Evolutionary conservation across 192 early-diverging fungal species (phyloP), one percentile per base, ranked within the genome.

Genomic region (Coemansia sp.): DNA sequence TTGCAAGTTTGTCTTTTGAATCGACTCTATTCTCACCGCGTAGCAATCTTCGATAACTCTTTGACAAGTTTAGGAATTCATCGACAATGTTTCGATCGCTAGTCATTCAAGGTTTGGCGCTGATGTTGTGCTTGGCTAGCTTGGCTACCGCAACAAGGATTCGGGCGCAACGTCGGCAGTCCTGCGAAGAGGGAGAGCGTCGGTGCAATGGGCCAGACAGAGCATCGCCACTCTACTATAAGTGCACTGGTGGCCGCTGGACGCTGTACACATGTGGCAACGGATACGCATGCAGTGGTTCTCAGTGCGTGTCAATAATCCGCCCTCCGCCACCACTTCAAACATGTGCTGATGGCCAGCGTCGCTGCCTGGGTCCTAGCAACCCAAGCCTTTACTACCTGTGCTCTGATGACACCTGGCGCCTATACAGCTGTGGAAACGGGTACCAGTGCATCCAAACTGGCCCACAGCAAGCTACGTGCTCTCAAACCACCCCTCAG

Each of bases 381-480:
- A 67, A 67, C 28, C 60, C 61, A 14, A 40, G 35, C 7, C 56
- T 79, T 46, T 79, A 79, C 71, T 79, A 79, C 42, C 55, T 67
- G 67, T 79, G 76, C 68, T 60, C 67, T 16, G 64, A 62, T 31
- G 71, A 65, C 26, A 9, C 53, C 20, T 79, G 76, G 76, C 50
- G 63, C 7, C 59, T 73, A 24, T 79, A 79, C 64, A 79, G 67
- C 42, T 79, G 76, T 21, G 76, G 77, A 18, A 71, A 34, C n/a
- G 77, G 77, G 23, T 74, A 71, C 57, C 60, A 65, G 53, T 79
- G 77, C 62, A 61, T 18, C 58, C 62, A 63, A 37, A 65, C 61
- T 21, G 58, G 34, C 13, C 62, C 71, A 8, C 58, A 65, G 1
- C 71, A 79, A 63, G 77, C 77, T 18, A 53, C 64, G 11, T 79